A percentile compares a stretch with the other conserved stretches of the same genome.
Conservation (phyloP, 2,329 filamentous ascomycete genomes). For the Macrophomina tecta region DNA sequence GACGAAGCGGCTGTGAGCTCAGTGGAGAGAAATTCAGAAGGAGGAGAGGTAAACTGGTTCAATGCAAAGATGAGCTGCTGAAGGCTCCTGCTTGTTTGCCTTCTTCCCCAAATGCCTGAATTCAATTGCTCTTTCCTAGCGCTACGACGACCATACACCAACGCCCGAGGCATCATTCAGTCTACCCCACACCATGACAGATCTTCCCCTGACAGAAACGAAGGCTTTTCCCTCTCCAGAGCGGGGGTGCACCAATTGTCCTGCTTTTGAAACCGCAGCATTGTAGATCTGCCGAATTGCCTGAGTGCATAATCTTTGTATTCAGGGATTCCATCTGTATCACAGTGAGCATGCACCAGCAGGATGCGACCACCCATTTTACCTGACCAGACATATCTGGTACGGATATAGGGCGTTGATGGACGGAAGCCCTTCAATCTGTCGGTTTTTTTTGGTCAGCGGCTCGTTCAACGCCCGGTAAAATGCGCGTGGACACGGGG, state of each 20-base stretch:
- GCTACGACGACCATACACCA: not conserved
- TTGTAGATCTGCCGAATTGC: not conserved
- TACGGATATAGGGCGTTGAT: not conserved
- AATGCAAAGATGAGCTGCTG: no score
- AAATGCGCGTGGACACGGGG: not conserved
- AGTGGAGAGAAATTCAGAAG: no score
- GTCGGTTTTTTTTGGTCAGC: not conserved
- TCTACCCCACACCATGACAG: constrained; percentile 5
- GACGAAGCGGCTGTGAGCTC: no score
- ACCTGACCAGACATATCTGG: not conserved
- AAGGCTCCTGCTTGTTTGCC: not conserved
- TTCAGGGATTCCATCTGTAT: no score
- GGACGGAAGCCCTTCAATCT: not conserved
- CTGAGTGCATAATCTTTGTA: not conserved
- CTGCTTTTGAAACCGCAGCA: not conserved
- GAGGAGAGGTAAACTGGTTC: no score
- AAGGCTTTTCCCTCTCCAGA: not conserved
- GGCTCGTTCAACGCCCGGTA: constrained; percentile 2
- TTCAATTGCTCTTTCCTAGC: no score
- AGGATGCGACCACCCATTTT: not conserved
- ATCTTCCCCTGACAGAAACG: not conserved
- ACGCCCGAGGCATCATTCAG: not conserved
- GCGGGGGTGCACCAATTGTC: not conserved
- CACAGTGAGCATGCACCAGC: no score
- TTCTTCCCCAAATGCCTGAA: not conserved